Conservation (phyloP, 2,329 filamentous ascomycete genomes). For the Niveomyces coronatus region DNA sequence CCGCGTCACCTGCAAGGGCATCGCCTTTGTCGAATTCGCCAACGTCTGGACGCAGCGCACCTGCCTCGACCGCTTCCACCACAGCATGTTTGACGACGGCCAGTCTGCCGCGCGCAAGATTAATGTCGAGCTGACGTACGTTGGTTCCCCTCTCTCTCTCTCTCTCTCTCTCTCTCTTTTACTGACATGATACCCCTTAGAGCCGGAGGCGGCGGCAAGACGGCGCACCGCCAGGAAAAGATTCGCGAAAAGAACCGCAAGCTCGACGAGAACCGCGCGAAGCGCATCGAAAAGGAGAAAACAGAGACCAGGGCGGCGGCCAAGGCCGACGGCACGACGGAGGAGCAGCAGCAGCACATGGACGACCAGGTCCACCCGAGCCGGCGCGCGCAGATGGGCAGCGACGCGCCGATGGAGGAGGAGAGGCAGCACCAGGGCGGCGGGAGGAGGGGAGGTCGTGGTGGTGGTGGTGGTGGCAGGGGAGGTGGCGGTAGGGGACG, state of each 20-base stretch:
- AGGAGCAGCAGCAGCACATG: conserved; percentile 18
- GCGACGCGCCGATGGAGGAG: conserved; percentile 13
- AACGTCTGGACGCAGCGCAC: conserved; percentile 85
- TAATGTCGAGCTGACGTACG: conserved; percentile 80
- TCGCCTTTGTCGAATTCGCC: conserved; percentile 83
- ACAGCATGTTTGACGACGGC: conserved; percentile 60
- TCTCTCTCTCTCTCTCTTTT: conserved; percentile 5
- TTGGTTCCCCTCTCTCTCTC: not conserved
- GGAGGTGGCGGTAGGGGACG: conserved; percentile 4
- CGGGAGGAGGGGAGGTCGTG: not conserved
- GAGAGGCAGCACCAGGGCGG: not conserved
- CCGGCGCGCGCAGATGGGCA: conserved; percentile 24
- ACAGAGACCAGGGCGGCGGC: conserved; percentile 21
- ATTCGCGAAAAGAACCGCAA: conserved; percentile 80
- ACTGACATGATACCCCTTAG: conserved; percentile 37
- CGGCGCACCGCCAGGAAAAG: conserved; percentile 59
- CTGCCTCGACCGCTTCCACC: conserved; percentile 83
- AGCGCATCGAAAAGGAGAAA: conserved; percentile 38
- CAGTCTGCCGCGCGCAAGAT: conserved; percentile 56
- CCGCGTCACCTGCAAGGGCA: conserved; percentile 54
- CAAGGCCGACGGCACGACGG: conserved; percentile 15
- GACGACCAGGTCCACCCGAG: conserved; percentile 41
- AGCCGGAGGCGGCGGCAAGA: conserved; percentile 79
- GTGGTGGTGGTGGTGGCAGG: not conserved
- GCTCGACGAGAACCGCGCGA: conserved; percentile 55